Percentiles rank a stretch among this genome's conserved stretches.
Evolutionary conservation across 2,329 filamentous ascomycete species (phyloP).

Genomic region (Penicillium occitanis): DNA sequence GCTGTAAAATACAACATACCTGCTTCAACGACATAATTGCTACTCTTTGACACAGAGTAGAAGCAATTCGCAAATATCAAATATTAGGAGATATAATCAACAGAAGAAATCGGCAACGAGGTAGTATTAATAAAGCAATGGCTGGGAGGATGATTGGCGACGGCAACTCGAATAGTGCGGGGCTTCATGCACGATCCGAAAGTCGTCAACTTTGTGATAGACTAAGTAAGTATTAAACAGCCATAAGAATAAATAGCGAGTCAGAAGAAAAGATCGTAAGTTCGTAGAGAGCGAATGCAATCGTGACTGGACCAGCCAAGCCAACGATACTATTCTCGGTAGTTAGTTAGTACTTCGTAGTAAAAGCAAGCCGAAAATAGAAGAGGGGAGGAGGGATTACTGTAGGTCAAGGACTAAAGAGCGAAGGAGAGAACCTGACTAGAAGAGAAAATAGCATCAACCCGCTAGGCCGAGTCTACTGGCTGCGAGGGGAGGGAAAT

Average conservation of each 20-base stretch:
- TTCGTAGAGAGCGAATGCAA: slow-evolving; percentile 1
- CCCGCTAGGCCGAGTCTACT: not conserved
- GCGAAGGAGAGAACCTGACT: not conserved
- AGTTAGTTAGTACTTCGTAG: not conserved
- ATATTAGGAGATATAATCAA: not conserved
- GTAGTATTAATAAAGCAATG: slow-evolving; percentile 9
- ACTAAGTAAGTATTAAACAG: not conserved
- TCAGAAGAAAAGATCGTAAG: not conserved
- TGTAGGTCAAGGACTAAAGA: not conserved
- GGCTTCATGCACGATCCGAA: slow-evolving; percentile 15
- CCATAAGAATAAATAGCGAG: not conserved
- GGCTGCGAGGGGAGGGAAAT: not conserved
- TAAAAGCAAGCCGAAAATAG: not conserved
- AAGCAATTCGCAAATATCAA: not conserved
- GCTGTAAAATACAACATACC: slow-evolving; percentile 40
- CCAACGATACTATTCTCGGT: not conserved
- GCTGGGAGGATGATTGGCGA: slow-evolving; percentile 12
- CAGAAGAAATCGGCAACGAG: not conserved
- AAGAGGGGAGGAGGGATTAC: not conserved
- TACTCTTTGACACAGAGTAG: not conserved
- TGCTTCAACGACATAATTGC: slow-evolving; percentile 60
- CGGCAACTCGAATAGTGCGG: slow-evolving; percentile 15
- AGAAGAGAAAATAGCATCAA: slow-evolving; percentile 10
- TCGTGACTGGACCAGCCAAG: slow-evolving; percentile 14
- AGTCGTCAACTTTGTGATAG: slow-evolving; percentile 10